These are phyloP conservation scores for Gynandropsis gynandra DNA, from an alignment of 345 rosid species.

Conservation along the genomic window DNA sequence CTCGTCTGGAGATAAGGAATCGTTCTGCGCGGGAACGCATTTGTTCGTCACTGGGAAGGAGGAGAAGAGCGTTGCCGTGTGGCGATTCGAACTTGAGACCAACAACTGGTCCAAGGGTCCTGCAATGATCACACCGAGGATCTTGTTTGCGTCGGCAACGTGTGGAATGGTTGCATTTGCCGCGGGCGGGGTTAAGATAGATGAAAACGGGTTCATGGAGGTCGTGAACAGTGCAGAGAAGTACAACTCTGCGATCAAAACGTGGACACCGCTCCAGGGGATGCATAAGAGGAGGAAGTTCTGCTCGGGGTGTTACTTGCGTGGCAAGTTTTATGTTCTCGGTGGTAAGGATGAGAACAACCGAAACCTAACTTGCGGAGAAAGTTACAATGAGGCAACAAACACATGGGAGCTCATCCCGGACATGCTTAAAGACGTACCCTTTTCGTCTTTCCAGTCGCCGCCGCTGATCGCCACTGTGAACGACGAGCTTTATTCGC, in stretches of 20 bases:
- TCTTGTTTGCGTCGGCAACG: slow-evolving; percentile 74
- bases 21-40: slow-evolving; percentile 77
- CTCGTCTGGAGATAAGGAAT: slow-evolving; percentile 54
- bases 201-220: slow-evolving; percentile 19
- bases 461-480: slow-evolving; percentile 82
- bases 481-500: slow-evolving; percentile 56
- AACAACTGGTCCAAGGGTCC: slow-evolving; percentile 74
- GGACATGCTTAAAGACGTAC: slow-evolving; percentile 42
- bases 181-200: slow-evolving; percentile 55
- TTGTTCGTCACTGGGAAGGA: slow-evolving; percentile 70
- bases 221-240: slow-evolving; percentile 59
- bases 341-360: slow-evolving; percentile 62
- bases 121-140: slow-evolving; percentile 55
- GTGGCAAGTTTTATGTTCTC: slow-evolving; percentile 58
- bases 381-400: slow-evolving; percentile 47
- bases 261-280: slow-evolving; percentile 52
- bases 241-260: slow-evolving; percentile 54
- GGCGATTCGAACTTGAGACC: slow-evolving; percentile 69
- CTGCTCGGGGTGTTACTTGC: slow-evolving; percentile 74
- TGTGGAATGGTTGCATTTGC: slow-evolving; percentile 54
- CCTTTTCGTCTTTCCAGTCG: slow-evolving; percentile 47
- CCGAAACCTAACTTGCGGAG: slow-evolving; percentile 53
- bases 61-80: slow-evolving; percentile 40
- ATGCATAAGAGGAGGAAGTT: slow-evolving; percentile 51
- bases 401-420: slow-evolving; percentile 57